These are phyloP conservation scores for Neonectria neomacrospora DNA, from an alignment of 2,329 filamentous ascomycete species.

Conservation along the genomic window DNA sequence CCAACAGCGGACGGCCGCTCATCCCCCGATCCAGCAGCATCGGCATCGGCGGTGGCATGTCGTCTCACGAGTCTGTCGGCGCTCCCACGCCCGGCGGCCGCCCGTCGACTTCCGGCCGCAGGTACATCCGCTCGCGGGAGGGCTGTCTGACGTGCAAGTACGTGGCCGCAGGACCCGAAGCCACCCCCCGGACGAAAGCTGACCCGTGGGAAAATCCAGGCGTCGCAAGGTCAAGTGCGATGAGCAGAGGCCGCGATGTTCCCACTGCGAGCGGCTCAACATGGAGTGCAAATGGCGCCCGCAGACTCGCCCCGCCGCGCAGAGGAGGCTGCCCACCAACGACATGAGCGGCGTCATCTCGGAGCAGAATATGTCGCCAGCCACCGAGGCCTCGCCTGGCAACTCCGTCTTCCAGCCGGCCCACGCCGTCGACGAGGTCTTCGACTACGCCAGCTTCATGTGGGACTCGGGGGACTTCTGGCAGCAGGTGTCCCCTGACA, in stretches of 20 bases:
- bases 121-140: constrained; percentile 43
- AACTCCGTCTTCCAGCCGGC: constrained; percentile 41
- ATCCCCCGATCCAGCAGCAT: constrained; percentile 31
- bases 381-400: constrained; percentile 44
- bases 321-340: constrained; percentile 28
- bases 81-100: constrained; percentile 28
- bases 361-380: constrained; percentile 43
- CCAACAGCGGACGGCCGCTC: constrained; percentile 33
- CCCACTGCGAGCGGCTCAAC: constrained; percentile 62
- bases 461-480: constrained; percentile 55
- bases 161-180: constrained; percentile 20
- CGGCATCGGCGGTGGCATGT: constrained; percentile 18
- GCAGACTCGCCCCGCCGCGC: constrained; percentile 43
- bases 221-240: constrained; percentile 63
- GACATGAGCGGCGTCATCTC: constrained; percentile 21
- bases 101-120: constrained; percentile 32
- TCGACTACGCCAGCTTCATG: constrained; percentile 61
- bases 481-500: constrained; percentile 47
- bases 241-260: constrained; percentile 61
- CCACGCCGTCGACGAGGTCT: constrained; percentile 55
- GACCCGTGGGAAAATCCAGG: constrained; percentile 41
- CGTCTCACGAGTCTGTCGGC: constrained; percentile 15
- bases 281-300: constrained; percentile 63
- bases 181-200: not conserved
- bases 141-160: constrained; percentile 59